phyloP scores from a whole-genome alignment of 2,329 filamentous ascomycete species.

The Talaromyces sp. region DNA sequence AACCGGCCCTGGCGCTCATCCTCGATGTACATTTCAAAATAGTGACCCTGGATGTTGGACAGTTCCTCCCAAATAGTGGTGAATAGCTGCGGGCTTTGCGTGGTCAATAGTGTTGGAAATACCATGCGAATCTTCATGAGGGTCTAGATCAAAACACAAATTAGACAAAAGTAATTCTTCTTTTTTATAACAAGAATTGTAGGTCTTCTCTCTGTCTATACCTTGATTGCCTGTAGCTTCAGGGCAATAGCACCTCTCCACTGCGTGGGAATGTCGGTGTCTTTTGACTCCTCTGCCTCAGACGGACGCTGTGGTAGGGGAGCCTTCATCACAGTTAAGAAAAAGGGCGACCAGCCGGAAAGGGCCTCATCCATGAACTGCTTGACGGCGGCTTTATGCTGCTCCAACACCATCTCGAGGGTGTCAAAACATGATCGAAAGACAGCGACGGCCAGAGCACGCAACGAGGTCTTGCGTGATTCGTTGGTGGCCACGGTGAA shows the following conservation, averaged over 20 bases:
- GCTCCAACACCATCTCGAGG: conserved; percentile 93
- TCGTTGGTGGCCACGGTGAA: conserved; percentile 76
- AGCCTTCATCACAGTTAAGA: conserved; percentile 70
- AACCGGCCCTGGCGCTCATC: conserved; percentile 80
- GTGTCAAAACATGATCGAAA: conserved; percentile 91
- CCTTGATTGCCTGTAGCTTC: conserved; percentile 87
- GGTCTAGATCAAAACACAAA: conserved; percentile 46
- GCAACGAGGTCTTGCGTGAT: conserved; percentile 65
- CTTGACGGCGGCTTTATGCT: conserved; percentile 80
- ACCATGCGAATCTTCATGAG: conserved; percentile 81
- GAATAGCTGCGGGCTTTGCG: conserved; percentile 78
- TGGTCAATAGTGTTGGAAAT: conserved; percentile 74
- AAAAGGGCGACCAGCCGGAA: conserved; percentile 81
- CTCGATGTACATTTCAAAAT: conserved; percentile 78
- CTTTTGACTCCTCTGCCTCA: conserved; percentile 54
- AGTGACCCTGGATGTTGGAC: conserved; percentile 62
- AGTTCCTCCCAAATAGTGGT: conserved; percentile 86
- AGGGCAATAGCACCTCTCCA: conserved; percentile 81
- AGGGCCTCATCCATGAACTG: conserved; percentile 83
- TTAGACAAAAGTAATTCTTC: conserved; percentile 11
- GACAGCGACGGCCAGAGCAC: conserved; percentile 81
- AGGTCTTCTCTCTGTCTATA: conserved; percentile 23
- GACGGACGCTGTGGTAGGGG: conserved; percentile 58
- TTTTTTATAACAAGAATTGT: neutral
- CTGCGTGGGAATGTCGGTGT: conserved; percentile 50